Conservation (phyloP, 2,329 filamentous ascomycete genomes). For the Apiospora aurea region DNA sequence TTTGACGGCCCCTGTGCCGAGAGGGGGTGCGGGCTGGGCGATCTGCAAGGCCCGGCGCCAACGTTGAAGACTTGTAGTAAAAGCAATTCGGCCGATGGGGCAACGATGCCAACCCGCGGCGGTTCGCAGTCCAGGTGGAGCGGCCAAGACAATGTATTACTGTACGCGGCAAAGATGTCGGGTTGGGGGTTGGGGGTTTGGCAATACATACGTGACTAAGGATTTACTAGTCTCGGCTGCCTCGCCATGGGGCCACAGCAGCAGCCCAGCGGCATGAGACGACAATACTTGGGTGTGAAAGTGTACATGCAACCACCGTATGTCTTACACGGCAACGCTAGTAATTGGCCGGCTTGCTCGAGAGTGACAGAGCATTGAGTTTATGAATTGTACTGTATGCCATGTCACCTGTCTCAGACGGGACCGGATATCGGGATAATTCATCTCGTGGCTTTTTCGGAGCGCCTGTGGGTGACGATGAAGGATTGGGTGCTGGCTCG, state of each 20-base stretch:
- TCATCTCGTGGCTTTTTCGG: not conserved
- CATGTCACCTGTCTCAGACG: constrained; percentile 3
- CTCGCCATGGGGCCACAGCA: no score
- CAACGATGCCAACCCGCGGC: not conserved
- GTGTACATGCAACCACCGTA: not conserved
- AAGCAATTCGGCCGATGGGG: not conserved
- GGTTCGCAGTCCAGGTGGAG: not conserved
- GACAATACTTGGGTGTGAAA: not conserved
- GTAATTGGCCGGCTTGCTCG: not conserved
- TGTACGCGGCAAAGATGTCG: not conserved
- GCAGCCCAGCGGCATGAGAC: not conserved
- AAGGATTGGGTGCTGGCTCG: not conserved
- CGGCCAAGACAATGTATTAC: not conserved
- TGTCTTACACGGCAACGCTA: not conserved
- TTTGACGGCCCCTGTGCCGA: constrained; percentile 2
- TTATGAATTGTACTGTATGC: not conserved
- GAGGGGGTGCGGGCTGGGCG: not conserved
- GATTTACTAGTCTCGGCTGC: not conserved
- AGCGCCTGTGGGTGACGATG: not conserved
- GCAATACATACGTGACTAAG: not conserved
- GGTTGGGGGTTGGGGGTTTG: not conserved
- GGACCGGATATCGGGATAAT: not conserved
- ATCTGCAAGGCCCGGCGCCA: not conserved
- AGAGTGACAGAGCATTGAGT: not conserved
- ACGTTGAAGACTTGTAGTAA: not conserved